These are phyloP conservation scores for Pueraria montana DNA, from an alignment of 306 rosid genomes.

Conservation along the genomic window DNA sequence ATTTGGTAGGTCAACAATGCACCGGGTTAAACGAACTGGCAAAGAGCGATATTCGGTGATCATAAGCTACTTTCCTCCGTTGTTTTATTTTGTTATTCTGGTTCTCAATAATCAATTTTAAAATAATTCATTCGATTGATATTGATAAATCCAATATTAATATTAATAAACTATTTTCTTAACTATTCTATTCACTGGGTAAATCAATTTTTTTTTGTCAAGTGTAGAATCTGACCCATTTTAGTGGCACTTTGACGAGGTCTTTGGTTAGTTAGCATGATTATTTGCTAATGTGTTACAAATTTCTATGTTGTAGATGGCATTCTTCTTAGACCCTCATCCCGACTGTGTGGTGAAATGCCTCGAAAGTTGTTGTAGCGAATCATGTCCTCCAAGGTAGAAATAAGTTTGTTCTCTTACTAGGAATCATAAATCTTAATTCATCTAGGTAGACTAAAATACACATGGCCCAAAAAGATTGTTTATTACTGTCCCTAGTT, in stretches of 20 bases:
- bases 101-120: no score
- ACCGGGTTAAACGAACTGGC: conserved; percentile 7
- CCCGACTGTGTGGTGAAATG: conserved; percentile 18
- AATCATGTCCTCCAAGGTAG: conserved; percentile 25
- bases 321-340: conserved; percentile 16
- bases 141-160: no score
- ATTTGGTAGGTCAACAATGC: conserved; percentile 21
- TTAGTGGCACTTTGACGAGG: not conserved
- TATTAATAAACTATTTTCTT: no score
- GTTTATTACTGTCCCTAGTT: not conserved
- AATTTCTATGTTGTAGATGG: conserved; percentile 4
- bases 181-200: no score
- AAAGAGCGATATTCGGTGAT: conserved; percentile 16
- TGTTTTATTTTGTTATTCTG: no score
- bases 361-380: not conserved
- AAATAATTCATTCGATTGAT: no score
- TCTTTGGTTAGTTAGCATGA: not conserved
- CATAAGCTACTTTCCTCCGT: not conserved
- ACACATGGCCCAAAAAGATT: not conserved
- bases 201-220: no score
- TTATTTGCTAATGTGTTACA: not conserved
- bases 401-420: not conserved
- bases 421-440: not conserved
- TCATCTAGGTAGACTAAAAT: not conserved
- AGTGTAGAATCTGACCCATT: no score